These are phyloP conservation scores for Ilyonectria robusta DNA, from an alignment of 2,329 filamentous ascomycete genomes.

Conservation along the genomic window DNA sequence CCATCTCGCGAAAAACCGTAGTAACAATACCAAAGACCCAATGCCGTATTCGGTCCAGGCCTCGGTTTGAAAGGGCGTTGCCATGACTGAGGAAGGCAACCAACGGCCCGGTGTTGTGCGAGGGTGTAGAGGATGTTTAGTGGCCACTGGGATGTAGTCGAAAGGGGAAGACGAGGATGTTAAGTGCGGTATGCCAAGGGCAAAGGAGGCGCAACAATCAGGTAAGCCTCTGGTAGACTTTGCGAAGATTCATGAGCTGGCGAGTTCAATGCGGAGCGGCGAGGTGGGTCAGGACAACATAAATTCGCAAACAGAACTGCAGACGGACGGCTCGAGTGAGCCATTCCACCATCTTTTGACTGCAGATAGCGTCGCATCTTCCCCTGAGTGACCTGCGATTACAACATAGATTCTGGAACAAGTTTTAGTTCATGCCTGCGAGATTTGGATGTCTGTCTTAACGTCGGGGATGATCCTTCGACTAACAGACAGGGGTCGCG, in stretches of 20 bases:
- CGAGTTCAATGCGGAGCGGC: constrained; percentile 10
- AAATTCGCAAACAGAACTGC: constrained; percentile 4
- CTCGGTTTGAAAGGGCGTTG: constrained; percentile 60
- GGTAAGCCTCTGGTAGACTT: constrained; percentile 24
- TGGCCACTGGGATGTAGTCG: constrained; percentile 6
- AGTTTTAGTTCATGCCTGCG: constrained; percentile 24
- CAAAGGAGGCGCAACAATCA: constrained; percentile 10
- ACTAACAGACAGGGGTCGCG: constrained; percentile 14
- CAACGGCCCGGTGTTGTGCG: not conserved
- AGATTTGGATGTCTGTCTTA: not conserved
- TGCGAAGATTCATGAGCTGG: constrained; percentile 24
- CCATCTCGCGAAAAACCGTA: constrained; percentile 57
- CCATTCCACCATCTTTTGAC: constrained; percentile 12
- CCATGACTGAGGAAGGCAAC: constrained; percentile 35
- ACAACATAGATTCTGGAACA: constrained; percentile 3
- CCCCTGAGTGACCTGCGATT: constrained; percentile 19
- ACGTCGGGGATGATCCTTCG: constrained; percentile 15
- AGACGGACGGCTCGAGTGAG: constrained; percentile 5
- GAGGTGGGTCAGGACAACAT: constrained; percentile 17
- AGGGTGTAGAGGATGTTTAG: constrained; percentile 9
- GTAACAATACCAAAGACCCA: constrained; percentile 54
- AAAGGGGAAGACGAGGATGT: constrained; percentile 11
- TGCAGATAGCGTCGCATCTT: constrained; percentile 24
- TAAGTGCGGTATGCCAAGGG: constrained; percentile 10
- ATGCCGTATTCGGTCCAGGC: constrained; percentile 61